A percentile compares a stretch with the other conserved stretches of the same genome.
Conservation (phyloP, 331 rosid species). For the Cucumis variabilis region DNA sequence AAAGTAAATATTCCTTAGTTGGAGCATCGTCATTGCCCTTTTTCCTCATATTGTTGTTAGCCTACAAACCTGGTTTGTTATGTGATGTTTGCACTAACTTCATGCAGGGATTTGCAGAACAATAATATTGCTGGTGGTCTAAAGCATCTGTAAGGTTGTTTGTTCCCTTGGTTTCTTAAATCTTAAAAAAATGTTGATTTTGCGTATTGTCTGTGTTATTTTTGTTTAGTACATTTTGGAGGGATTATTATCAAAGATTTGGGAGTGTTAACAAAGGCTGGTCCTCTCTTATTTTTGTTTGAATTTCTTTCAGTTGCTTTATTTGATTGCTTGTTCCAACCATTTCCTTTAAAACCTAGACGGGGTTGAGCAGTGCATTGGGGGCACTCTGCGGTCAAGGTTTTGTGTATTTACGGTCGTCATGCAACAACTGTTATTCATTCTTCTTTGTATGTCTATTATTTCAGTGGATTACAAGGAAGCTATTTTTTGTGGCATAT, state of each 20-base stretch:
- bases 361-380: constrained; percentile 81
- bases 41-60: background rate
- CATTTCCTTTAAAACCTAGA: constrained; percentile 32
- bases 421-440: too few species aligned
- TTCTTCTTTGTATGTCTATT: too few species aligned
- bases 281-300: background rate
- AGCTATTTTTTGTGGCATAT: too few species aligned
- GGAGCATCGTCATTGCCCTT: background rate
- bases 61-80: background rate
- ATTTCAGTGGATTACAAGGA: too few species aligned
- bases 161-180: constrained; percentile 32
- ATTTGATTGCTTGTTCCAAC: background rate
- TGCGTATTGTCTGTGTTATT: background rate
- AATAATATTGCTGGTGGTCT: constrained; percentile 71
- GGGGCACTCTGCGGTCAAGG: constrained; percentile 77
- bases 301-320: background rate
- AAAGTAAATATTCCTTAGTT: background rate
- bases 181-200: background rate
- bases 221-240: background rate
- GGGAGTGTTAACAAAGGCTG: background rate
- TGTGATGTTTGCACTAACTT: constrained; percentile 13
- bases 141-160: constrained; percentile 75
- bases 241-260: background rate
- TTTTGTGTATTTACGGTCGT: too few species aligned
- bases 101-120: constrained; percentile 81